phyloP scores from a whole-genome alignment of 345 rosid species.

The Aegle marmelos region DNA sequence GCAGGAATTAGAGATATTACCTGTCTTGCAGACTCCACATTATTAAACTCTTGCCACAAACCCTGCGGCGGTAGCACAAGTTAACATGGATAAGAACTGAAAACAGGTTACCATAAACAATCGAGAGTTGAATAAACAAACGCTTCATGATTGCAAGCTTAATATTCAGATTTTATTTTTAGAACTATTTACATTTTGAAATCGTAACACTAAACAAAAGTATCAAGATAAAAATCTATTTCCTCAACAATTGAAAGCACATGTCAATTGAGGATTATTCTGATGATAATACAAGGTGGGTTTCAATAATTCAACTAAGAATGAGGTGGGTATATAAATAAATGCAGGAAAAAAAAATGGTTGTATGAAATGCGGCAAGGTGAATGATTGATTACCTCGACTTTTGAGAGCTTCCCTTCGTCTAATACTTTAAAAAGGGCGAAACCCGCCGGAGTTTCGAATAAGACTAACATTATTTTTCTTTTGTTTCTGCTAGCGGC shows the following conservation, averaged over 20 bases:
- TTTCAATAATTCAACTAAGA: not conserved
- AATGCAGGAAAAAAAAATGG: not conserved
- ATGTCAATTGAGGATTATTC: not conserved
- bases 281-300: not conserved
- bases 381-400: conserved; percentile 44
- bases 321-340: no score
- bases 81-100: not conserved
- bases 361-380: not conserved
- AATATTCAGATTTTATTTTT: no score
- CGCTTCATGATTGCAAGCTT: no score
- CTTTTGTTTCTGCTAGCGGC: not conserved
- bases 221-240: no score
- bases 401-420: conserved; percentile 66
- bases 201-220: no score
- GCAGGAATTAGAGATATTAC: conserved; percentile 17
- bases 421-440: conserved; percentile 67
- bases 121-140: no score
- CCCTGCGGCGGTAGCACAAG: conserved; percentile 41
- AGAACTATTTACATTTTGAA: no score
- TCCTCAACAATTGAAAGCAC: no score
- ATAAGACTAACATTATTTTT: conserved; percentile 33
- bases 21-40: conserved; percentile 58
- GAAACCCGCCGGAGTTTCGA: conserved; percentile 78
- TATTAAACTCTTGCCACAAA: conserved; percentile 54
- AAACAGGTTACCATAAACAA: no score